Evolutionary conservation across 768 basidiomycete species (phyloP), one percentile per base, ranked within the genome.

Genomic region (Suillus variegatus): DNA sequence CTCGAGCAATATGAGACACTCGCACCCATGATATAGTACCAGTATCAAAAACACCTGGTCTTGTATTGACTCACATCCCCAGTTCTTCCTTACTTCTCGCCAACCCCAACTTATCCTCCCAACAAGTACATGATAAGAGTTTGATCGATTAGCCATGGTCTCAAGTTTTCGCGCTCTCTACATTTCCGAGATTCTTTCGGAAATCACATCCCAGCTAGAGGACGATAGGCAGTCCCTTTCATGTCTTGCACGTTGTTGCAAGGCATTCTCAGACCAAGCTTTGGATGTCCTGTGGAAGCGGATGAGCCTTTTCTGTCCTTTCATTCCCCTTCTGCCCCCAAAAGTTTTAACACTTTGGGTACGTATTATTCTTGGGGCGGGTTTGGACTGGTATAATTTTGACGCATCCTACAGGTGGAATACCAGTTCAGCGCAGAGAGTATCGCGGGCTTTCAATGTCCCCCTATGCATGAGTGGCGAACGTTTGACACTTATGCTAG

Each of bases 271-370:
- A 38, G 51, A 18, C 10, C 55, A 58, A 43, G 60, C 70, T 6
- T 65, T 71, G 22, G 70, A 72, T 52, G 66, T 63, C 14, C 54
- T 71, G 32, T 71, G 68, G 70, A 71, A 58, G 56, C 63, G 68
- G 22, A 71, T 71, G 70, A 64, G 64, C 43, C 61, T 70, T 32
- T 69, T 69, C 20, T 54, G 46, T 13, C 70, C 67, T 6, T 66
- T 70, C 47, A 60, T 66, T 1, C 70, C 70, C 4, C 32, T 71
- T 8, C 62, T 71, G 10, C 70, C 70, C 44, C 47, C 57, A 32
- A 25, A 35, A 0, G 61, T 69, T 1, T 65, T 60, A 36, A 64
- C 64, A 32, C 60, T 70, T 52, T 65, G 70, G 62, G 68, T 71
- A 40, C 13, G 70, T 5, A 6, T 8, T 43, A 14, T 12, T 32